phyloP scores from a whole-genome alignment of 2,329 filamentous ascomycete species.

The Fusarium austroafricanum region DNA sequence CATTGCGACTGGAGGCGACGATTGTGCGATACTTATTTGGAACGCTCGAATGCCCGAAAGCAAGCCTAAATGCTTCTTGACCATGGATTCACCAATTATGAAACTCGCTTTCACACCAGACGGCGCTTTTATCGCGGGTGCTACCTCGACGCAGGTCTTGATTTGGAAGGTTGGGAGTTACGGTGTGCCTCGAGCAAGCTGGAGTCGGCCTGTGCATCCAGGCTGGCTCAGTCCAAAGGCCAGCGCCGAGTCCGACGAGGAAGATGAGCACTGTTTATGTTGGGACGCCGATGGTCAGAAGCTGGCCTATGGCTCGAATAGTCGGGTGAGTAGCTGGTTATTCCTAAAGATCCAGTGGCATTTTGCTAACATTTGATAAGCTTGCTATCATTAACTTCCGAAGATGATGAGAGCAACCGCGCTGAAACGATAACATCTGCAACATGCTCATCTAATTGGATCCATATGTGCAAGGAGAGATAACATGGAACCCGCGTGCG shows the following conservation, averaged over 20 bases:
- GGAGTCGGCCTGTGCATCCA: constrained; percentile 65
- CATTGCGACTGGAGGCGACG: constrained; percentile 71
- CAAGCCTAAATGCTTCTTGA: constrained; percentile 69
- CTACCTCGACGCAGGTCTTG: constrained; percentile 67
- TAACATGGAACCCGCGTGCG: constrained; percentile 5
- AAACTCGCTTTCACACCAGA: constrained; percentile 72
- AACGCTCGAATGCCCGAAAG: constrained; percentile 66
- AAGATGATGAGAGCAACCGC: constrained; percentile 45
- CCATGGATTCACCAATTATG: constrained; percentile 68
- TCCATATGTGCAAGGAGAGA: not conserved
- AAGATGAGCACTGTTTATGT: constrained; percentile 69
- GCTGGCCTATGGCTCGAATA: constrained; percentile 72
- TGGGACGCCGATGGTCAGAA: constrained; percentile 73
- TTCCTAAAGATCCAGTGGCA: too few relatives aligned
- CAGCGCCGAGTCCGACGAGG: constrained; percentile 65
- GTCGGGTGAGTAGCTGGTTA: constrained; percentile 61
- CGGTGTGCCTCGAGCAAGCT: constrained; percentile 68
- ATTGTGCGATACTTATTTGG: constrained; percentile 72
- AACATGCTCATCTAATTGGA: not conserved
- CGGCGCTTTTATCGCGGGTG: constrained; percentile 71
- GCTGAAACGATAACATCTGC: not conserved
- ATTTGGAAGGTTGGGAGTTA: constrained; percentile 74
- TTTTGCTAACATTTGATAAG: constrained; percentile 45
- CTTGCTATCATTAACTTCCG: constrained; percentile 65
- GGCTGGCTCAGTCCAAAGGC: constrained; percentile 70